A percentile compares a stretch with the other conserved stretches of the same genome.
phyloP scores from a whole-genome alignment of 2,329 filamentous ascomycete genomes.

The Camptophora hylomeconis region DNA sequence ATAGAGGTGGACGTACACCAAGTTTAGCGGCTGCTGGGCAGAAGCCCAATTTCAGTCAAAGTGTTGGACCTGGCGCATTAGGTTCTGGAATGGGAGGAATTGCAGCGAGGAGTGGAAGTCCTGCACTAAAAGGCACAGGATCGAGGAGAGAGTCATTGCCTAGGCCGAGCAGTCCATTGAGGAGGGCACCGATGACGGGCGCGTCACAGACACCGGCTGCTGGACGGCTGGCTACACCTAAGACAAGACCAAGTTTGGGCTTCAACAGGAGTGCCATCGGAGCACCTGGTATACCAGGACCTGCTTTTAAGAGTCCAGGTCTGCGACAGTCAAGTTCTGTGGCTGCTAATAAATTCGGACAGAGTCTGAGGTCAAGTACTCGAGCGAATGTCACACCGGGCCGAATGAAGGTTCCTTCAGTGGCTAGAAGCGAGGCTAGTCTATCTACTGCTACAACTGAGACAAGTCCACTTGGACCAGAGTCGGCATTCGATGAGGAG shows the following conservation, averaged over 20 bases:
- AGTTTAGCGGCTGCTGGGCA: constrained; percentile 49
- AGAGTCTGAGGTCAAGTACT: constrained; percentile 16
- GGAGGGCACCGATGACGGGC: constrained; percentile 47
- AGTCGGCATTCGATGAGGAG: constrained; percentile 21
- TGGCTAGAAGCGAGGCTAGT: constrained; percentile 5
- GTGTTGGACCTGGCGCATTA: constrained; percentile 55
- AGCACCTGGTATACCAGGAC: constrained; percentile 48
- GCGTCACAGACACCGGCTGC: constrained; percentile 28
- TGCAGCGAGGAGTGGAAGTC: constrained; percentile 3
- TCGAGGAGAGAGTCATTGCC: constrained; percentile 59
- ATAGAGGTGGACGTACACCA: constrained; percentile 38
- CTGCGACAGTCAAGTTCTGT: constrained; percentile 39
- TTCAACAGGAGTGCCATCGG: constrained; percentile 39
- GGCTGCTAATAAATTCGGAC: constrained; percentile 37
- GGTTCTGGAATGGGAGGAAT: too few relatives aligned
- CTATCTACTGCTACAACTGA: constrained; percentile 2
- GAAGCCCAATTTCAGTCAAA: constrained; percentile 75
- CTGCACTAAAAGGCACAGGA: too few relatives aligned
- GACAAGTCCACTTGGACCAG: constrained; percentile 18
- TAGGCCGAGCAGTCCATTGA: constrained; percentile 74
- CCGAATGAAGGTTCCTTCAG: constrained; percentile 1
- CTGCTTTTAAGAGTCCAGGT: constrained; percentile 51
- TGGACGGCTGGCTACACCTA: constrained; percentile 12
- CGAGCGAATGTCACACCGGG: constrained; percentile 7
- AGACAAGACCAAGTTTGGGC: constrained; percentile 13